Evolutionary conservation across 2,329 filamentous ascomycete species (phyloP), one percentile per base, ranked within the genome.

Genomic region (Colletotrichum coccodes): DNA sequence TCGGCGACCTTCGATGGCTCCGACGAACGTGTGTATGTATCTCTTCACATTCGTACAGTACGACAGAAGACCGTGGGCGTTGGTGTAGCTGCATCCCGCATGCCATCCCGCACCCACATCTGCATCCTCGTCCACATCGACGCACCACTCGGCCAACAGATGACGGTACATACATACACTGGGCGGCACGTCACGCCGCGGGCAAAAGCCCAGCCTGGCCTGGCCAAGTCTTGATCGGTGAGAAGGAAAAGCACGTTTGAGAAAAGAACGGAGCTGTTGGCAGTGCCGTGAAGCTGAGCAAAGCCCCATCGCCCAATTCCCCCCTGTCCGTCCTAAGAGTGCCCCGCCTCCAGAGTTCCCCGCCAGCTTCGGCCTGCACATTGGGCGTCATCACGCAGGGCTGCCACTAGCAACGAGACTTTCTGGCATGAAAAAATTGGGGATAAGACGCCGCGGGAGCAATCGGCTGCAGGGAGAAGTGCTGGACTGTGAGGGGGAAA

Each of bases 311-410:
- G 30, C 36, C 42, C 42, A 30, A 16, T 23, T 32, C 47, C 59
- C 44, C 65, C 66, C 42, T 65, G 66, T 69, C 38, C 21, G 26
- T 32, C 23, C 47, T 18, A 32, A 44, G 53, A 32, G 26, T 56
- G 61, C 66, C 61, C 61, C 62, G 28, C 66, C 66, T 38, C 21
- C n/a, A 60, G 56, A 69, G 34, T 34, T 60, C 40, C 65, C 32
- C 21, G 40, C 40, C 30, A 58, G 49, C 34, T 56, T 32, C 47
- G n/a, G 38, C 60, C n/a, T 63, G 64, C 50, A 44, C 32, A 53
- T 26, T 54, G 21, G 46, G 61, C 65, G 61, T 68, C 61, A 66
- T 69, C 34, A 36, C 40, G 49, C 66, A 66, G 56, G 61, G 66
- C 66, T 65, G 54, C 34, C 54, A 50, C 47, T 53, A 52, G 62